Percentiles rank a stretch among this genome's conserved stretches.
These are phyloP conservation scores for Dendrobium huoshanense DNA, from an alignment of 106 monocot genomes.

Conservation along the genomic window DNA sequence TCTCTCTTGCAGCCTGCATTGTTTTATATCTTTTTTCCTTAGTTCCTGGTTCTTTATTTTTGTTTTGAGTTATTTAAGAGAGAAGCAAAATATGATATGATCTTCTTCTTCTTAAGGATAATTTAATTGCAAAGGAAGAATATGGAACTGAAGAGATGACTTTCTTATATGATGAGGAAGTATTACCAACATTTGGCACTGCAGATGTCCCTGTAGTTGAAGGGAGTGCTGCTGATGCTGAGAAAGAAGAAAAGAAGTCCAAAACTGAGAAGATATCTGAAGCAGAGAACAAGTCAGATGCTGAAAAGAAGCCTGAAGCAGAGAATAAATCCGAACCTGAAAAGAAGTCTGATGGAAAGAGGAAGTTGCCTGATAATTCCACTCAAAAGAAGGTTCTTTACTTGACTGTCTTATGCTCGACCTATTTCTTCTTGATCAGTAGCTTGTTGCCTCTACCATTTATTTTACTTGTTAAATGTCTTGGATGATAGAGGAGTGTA, in stretches of 20 bases:
- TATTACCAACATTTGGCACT: constrained; percentile 37
- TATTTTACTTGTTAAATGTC: neutral
- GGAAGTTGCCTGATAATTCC: constrained; percentile 61
- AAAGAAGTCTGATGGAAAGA: constrained; percentile 20
- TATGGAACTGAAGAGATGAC: constrained; percentile 82
- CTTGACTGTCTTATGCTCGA: neutral
- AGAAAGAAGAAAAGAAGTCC: constrained; percentile 30
- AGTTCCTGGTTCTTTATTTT: neutral
- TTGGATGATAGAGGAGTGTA: neutral
- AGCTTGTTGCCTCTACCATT: neutral
- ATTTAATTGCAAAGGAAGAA: constrained; percentile 17
- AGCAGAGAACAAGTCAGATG: constrained; percentile 15
- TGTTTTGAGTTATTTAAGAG: neutral
- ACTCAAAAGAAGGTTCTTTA: constrained; percentile 79
- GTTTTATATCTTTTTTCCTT: neutral
- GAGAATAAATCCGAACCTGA: constrained; percentile 22
- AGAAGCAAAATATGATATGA: constrained; percentile 9
- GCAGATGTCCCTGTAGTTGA: constrained; percentile 25
- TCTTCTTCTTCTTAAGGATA: constrained; percentile 37
- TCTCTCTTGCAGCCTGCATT: neutral
- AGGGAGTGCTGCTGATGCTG: constrained; percentile 22
- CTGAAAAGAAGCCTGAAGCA: constrained; percentile 2
- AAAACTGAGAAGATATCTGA: constrained; percentile 8
- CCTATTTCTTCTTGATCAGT: neutral
- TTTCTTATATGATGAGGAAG: constrained; percentile 67